Base-by-base conservation (phyloP, 1,284 basidiomycete genomes). In the Grifola frondosa region DNA sequence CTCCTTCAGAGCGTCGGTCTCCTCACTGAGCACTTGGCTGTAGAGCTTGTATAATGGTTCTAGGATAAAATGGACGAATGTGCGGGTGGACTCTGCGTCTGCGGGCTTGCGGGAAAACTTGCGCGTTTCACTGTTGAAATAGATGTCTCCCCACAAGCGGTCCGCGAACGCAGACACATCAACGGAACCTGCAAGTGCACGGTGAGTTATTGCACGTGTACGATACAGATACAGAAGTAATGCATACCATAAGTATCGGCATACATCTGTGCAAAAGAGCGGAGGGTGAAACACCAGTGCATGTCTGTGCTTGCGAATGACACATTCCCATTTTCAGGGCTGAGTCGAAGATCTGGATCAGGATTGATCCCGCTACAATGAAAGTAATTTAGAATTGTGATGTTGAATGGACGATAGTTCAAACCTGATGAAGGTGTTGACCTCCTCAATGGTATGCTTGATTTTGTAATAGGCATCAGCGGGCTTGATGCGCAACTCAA, bases 1-100 rank as follows among this genome's bases (percentile, higher is more conserved):
- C 40, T 75, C 76, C 61, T 85, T 88, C 35, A 99, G 77, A 28
- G 77, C 75, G 9, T 89, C 90, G 0, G 88, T 88, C 56, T 98
- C 92, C 62, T 94, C 89, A 54, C 93, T 95, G 38, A 99, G 70
- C 3, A 98, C 97, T 63, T 92, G 78, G 48, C 88, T 93, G 69
- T 99, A 99, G 25, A 99, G 78, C 72, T 99, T 99, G 76, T 99
- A 99, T 37, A 99, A 67, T 10, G 97, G 97, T 53, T 96, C 93
- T 53, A 99, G 74, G 56, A 99, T 87, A 67, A 99, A 99, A 61
- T 97, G 90, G 24, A 97, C 91, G 61, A 99, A 99, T 30, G 88
- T 85, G 28, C 97, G 81, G 49, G 81, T 81, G 25, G 83, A 76
- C 59, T 94, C 91, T 1, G 90, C 82, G 53, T 95, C 91, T 1